Evolutionary conservation across 2,329 filamentous ascomycete species (phyloP).

Genomic region (Fusarium tanahbumbuense): DNA sequence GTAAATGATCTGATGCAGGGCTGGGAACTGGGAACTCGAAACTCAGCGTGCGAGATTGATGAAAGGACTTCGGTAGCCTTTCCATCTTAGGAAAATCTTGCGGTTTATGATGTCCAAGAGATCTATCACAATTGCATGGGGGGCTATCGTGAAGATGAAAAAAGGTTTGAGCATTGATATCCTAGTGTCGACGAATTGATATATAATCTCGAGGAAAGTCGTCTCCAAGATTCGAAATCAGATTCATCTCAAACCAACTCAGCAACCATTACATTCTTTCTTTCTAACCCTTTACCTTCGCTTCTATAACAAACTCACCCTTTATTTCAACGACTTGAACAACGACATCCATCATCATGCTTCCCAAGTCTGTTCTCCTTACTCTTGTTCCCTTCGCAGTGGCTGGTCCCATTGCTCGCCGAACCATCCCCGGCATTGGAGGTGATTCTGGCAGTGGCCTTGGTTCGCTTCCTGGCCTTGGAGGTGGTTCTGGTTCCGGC

Average conservation of each 20-base stretch:
- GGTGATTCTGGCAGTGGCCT: slow-evolving; percentile 11
- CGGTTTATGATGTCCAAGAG: slow-evolving; percentile 14
- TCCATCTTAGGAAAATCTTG: slow-evolving; percentile 34
- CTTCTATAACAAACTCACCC: slow-evolving; percentile 6
- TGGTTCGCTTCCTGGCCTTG: slow-evolving; percentile 4
- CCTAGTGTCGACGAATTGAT: neutral
- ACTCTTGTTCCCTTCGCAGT: slow-evolving; percentile 39
- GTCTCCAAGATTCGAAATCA: neutral
- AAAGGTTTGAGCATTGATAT: slow-evolving; percentile 25
- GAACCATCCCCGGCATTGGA: slow-evolving; percentile 2
- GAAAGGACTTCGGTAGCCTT: slow-evolving; percentile 22
- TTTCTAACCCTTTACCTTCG: slow-evolving; percentile 8
- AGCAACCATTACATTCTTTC: slow-evolving; percentile 26
- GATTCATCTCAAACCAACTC: slow-evolving; percentile 26
- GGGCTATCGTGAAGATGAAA: neutral
- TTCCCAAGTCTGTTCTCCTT: slow-evolving; percentile 38
- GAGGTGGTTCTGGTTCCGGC: slow-evolving; percentile 1
- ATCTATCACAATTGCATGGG: neutral
- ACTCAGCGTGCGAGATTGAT: slow-evolving; percentile 19
- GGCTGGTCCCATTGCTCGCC: slow-evolving; percentile 38
- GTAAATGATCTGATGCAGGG: slow-evolving; percentile 12
- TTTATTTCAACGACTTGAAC: slow-evolving; percentile 10
- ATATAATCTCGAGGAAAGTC: slow-evolving; percentile 14
- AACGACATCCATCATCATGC: slow-evolving; percentile 30
- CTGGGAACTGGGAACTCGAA: neutral